Percentiles rank a stretch among this genome's conserved stretches.
These are phyloP conservation scores for Trichosporon ovoides DNA, from an alignment of 1,284 basidiomycete genomes.

Conservation along the genomic window DNA sequence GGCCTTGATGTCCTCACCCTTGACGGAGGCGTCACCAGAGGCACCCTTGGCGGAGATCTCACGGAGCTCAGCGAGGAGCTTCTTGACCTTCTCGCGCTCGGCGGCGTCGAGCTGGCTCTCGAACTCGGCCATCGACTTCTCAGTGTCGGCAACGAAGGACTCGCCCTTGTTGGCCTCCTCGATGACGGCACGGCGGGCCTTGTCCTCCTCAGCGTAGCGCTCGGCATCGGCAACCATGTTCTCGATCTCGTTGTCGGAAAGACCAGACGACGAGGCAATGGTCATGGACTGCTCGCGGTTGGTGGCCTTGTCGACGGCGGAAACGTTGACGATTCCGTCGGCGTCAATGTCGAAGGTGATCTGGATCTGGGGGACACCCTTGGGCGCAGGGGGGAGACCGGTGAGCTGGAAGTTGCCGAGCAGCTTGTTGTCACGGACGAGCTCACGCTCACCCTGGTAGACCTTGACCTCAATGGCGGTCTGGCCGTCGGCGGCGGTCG, in stretches of 20 bases:
- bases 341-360: constrained; percentile 99
- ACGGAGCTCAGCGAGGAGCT: constrained; percentile 79
- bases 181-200: constrained; percentile 78
- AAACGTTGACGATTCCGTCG: constrained; percentile 97
- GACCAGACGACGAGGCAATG: constrained; percentile 90
- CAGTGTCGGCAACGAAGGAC: constrained; percentile 88
- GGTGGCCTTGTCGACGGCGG: constrained; percentile 94
- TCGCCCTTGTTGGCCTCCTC: constrained; percentile 98
- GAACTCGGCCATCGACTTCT: constrained; percentile 95
- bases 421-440: constrained; percentile 91
- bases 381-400: constrained; percentile 91
- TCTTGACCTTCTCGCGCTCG: constrained; percentile 89
- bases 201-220: constrained; percentile 85
- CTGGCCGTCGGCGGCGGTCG: constrained; percentile 93
- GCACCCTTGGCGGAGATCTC: constrained; percentile 88
- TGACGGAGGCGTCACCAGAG: constrained; percentile 72
- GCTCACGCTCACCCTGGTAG: constrained; percentile 96
- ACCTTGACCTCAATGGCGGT: constrained; percentile 97
- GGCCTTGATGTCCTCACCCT: constrained; percentile 80
- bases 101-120: constrained; percentile 88
- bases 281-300: constrained; percentile 83
- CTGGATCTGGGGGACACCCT: constrained; percentile 97
- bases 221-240: constrained; percentile 94
- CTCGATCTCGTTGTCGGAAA: constrained; percentile 94
- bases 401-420: constrained; percentile 99